Conservation (phyloP, 108 stramenopile genomes). For the Skeletonema tropicum region DNA sequence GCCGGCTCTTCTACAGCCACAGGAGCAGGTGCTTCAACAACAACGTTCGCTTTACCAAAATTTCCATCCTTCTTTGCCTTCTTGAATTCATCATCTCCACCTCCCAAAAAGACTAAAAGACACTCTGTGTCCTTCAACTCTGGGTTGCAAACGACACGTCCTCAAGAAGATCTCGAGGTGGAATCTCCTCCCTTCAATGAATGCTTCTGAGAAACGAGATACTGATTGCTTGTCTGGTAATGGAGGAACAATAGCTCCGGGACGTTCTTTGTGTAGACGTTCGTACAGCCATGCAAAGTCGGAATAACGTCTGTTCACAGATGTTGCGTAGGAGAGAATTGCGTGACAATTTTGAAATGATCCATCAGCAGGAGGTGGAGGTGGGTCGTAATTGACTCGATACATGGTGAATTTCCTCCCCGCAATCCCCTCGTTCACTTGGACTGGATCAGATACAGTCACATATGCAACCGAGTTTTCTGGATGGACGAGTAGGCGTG, state of each 20-base stretch:
- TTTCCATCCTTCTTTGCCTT: slow-evolving; percentile 52
- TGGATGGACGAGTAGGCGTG: slow-evolving; percentile 17
- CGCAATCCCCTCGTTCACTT: slow-evolving; percentile 30
- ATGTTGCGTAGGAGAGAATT: slow-evolving; percentile 36
- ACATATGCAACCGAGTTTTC: slow-evolving; percentile 23
- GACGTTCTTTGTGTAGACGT: slow-evolving; percentile 73
- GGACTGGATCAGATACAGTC: slow-evolving; percentile 45
- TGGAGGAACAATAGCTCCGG: slow-evolving; percentile 89
- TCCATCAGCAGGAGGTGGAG: slow-evolving; percentile 8
- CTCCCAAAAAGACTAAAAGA: slow-evolving; percentile 77
- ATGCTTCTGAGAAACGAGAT: slow-evolving; percentile 64
- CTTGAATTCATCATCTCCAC: slow-evolving; percentile 55
- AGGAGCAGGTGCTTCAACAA: slow-evolving; percentile 2
- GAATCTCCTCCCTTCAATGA: slow-evolving; percentile 74
- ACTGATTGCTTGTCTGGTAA: slow-evolving; percentile 80
- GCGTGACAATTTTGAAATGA: neutral
- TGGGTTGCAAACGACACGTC: slow-evolving; percentile 66
- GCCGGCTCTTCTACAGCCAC: slow-evolving; percentile 17
- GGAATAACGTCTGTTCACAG: slow-evolving; percentile 80
- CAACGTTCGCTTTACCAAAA: neutral
- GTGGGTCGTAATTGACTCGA: slow-evolving; percentile 37
- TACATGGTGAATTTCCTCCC: slow-evolving; percentile 42
- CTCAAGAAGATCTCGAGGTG: slow-evolving; percentile 81
- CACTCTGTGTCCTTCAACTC: slow-evolving; percentile 68
- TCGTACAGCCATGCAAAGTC: slow-evolving; percentile 91